A percentile compares a stretch with the other conserved stretches of the same genome.
These are phyloP conservation scores for Cavenderia fasciculata DNA, from an alignment of 78 protist genomes.

Conservation along the genomic window DNA sequence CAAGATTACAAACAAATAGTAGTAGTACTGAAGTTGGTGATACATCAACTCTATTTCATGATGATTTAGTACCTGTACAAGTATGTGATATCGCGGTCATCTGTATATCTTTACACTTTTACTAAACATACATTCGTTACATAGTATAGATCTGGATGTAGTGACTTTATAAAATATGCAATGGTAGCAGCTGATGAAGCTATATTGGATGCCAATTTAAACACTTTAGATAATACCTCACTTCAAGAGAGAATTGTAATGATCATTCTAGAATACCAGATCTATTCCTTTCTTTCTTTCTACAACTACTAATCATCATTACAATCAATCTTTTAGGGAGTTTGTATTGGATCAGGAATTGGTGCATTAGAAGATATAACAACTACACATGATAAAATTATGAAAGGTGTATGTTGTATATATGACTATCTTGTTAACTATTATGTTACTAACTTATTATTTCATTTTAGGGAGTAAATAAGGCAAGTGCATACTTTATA, in stretches of 20 bases:
- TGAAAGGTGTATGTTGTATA: neutral
- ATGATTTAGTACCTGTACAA: constrained; percentile 4
- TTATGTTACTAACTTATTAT: too few relatives aligned
- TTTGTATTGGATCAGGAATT: constrained; percentile 91
- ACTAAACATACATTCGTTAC: neutral
- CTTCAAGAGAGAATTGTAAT: constrained; percentile 20
- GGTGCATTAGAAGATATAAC: constrained; percentile 86
- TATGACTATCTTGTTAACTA: too few relatives aligned
- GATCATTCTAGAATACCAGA: too few relatives aligned
- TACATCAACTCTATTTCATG: neutral
- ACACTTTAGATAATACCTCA: neutral
- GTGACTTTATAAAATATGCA: constrained; percentile 84
- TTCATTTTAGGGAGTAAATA: neutral
- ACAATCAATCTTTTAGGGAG: constrained; percentile 56
- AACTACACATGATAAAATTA: constrained; percentile 21
- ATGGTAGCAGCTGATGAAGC: constrained; percentile 90
- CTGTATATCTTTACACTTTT: neutral
- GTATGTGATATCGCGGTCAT: neutral
- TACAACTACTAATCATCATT: neutral
- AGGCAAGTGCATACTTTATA: constrained; percentile 87
- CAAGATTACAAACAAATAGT: too few relatives aligned
- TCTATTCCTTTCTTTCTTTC: neutral
- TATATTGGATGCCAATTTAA: constrained; percentile 73
- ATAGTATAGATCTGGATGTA: constrained; percentile 5
- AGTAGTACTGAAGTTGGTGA: too few relatives aligned